These are phyloP conservation scores for Stephania japonica DNA, from an alignment of 164 flowering plant genomes.

Conservation along the genomic window DNA sequence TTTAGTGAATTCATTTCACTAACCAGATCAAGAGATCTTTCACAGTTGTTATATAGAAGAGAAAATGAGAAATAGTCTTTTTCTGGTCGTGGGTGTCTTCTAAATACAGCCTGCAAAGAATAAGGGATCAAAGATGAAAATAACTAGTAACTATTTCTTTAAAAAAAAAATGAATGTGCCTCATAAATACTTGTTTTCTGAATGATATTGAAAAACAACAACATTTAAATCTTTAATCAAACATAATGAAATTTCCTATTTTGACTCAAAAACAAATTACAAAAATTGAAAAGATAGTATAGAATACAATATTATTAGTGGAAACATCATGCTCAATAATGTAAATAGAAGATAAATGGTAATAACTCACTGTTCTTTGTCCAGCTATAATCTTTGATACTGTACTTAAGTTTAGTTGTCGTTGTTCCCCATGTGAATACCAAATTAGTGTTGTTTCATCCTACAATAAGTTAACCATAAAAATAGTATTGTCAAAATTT, in stretches of 20 bases:
- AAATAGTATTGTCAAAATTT: neutral
- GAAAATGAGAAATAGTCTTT: constrained; percentile 93
- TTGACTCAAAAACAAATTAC: too few relatives aligned
- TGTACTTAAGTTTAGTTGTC: constrained; percentile 30
- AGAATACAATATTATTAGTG: neutral
- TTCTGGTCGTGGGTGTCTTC: constrained; percentile 74
- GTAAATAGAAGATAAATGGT: neutral
- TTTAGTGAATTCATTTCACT: constrained; percentile 18
- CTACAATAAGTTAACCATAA: constrained; percentile 11
- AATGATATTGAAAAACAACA: too few relatives aligned
- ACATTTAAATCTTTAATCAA: neutral
- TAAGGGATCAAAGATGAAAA: constrained; percentile 4
- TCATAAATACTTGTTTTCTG: too few relatives aligned
- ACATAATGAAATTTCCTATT: too few relatives aligned
- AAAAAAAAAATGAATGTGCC: too few relatives aligned
- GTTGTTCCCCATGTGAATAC: constrained; percentile 41
- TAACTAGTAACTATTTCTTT: neutral
- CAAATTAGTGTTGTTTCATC: constrained; percentile 43
- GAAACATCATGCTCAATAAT: neutral
- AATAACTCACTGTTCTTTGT: constrained; percentile 48
- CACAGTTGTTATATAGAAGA: constrained; percentile 74
- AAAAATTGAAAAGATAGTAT: neutral
- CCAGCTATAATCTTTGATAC: constrained; percentile 41
- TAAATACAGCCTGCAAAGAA: constrained; percentile 67
- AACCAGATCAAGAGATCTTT: constrained; percentile 90